Percentiles rank a stretch among this genome's conserved stretches.
phyloP scores from a whole-genome alignment of 2,329 filamentous ascomycete species.

The Huntiella moniliformis region DNA sequence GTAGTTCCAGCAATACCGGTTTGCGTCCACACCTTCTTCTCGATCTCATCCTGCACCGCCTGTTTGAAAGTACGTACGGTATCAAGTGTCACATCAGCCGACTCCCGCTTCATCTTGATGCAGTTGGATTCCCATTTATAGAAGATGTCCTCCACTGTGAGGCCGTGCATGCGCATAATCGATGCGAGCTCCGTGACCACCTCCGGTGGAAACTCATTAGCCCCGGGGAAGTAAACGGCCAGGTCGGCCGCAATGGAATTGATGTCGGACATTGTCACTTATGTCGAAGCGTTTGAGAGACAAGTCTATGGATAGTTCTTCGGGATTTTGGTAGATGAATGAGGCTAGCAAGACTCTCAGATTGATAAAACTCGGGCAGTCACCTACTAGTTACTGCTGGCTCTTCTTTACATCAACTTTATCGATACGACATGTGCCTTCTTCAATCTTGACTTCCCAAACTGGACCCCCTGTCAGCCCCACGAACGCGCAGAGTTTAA shows the following conservation, averaged over 20 bases:
- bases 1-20: not conserved
- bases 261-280: constrained; percentile 3
- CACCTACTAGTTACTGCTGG: no score
- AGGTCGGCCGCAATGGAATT: constrained; percentile 18
- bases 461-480: not conserved
- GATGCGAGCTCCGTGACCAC: constrained; percentile 66
- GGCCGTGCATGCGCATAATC: constrained; percentile 65
- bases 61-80: constrained; percentile 66
- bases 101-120: constrained; percentile 77
- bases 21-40: constrained; percentile 46
- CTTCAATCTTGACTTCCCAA: not conserved
- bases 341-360: not conserved
- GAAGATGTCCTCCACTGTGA: constrained; percentile 71
- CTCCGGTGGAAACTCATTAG: constrained; percentile 51
- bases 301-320: not conserved
- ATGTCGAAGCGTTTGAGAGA: not conserved
- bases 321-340: not conserved
- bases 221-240: constrained; percentile 33
- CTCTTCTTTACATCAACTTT: not conserved
- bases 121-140: constrained; percentile 99
- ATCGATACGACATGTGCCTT: not conserved
- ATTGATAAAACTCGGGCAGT: not conserved
- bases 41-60: constrained; percentile 65
- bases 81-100: constrained; percentile 46
- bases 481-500: constrained; percentile 9